Percentiles rank a stretch among this genome's conserved stretches.
These are phyloP conservation scores for Amylocarpus encephaloides DNA, from an alignment of 2,329 filamentous ascomycete species.

Conservation along the genomic window DNA sequence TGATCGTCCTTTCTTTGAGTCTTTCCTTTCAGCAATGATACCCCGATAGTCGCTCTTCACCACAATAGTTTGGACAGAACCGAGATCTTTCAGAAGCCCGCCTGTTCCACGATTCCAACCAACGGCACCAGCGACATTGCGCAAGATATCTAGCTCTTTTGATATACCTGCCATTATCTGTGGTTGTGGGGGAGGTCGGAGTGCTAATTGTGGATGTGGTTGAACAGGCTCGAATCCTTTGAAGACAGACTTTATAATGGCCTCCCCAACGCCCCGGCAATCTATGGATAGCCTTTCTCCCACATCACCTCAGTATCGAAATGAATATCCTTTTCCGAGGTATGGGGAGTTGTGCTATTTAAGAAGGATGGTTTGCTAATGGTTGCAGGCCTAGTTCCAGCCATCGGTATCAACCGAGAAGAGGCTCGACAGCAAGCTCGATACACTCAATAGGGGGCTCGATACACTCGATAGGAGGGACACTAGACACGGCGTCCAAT, in stretches of 20 bases:
- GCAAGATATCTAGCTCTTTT: not conserved
- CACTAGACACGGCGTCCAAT: slow-evolving; percentile 61
- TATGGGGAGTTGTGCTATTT: slow-evolving; percentile 12
- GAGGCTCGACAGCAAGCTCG: slow-evolving; percentile 82
- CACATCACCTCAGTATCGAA: slow-evolving; percentile 32
- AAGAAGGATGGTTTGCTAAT: slow-evolving; percentile 35
- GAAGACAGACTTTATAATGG: slow-evolving; percentile 28
- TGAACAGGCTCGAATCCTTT: not conserved
- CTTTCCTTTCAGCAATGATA: slow-evolving; percentile 27
- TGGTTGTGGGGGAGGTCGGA: not conserved
- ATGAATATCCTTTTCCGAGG: slow-evolving; percentile 51
- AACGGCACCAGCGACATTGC: not conserved
- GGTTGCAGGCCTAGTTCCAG: slow-evolving; percentile 26
- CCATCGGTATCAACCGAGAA: slow-evolving; percentile 46
- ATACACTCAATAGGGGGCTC: slow-evolving; percentile 81
- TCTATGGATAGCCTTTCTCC: slow-evolving; percentile 43
- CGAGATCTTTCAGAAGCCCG: not conserved
- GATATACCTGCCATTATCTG: not conserved
- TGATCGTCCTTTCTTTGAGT: not conserved
- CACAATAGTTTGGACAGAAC: not conserved
- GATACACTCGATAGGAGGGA: slow-evolving; percentile 74
- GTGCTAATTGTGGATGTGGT: not conserved
- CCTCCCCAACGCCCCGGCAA: slow-evolving; percentile 37
- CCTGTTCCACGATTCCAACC: not conserved
- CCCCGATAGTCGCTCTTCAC: slow-evolving; percentile 22